A percentile compares a stretch with the other conserved stretches of the same genome.
phyloP scores from a whole-genome alignment of 1,284 basidiomycete species.

The Schizophyllum commune region DNA sequence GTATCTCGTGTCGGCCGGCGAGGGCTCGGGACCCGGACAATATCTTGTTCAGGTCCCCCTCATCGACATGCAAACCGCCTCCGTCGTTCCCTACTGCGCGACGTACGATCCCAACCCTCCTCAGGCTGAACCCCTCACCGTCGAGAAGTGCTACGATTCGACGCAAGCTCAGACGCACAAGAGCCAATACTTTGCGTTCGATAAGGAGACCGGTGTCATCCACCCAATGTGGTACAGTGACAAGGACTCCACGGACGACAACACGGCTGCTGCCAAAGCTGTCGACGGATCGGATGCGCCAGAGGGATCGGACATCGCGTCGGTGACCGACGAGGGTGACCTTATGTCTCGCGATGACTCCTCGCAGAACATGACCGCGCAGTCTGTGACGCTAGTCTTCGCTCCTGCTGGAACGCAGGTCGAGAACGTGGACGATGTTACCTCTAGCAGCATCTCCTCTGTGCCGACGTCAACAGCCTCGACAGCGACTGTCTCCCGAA shows the following conservation, averaged over 20 bases:
- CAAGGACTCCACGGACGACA: constrained; percentile 13
- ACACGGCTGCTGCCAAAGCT: background rate
- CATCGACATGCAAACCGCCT: constrained; percentile 30
- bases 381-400: constrained; percentile 37
- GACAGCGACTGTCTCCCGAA: background rate
- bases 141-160: constrained; percentile 32
- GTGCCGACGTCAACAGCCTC: background rate
- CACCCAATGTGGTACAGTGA: constrained; percentile 42
- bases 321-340: background rate
- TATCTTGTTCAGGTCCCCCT: constrained; percentile 34
- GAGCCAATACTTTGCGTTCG: constrained; percentile 56
- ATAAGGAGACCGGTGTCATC: constrained; percentile 37
- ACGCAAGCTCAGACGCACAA: constrained; percentile 21
- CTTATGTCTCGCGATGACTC: constrained; percentile 5
- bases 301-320: background rate
- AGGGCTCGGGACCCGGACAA: constrained; percentile 9
- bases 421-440: background rate
- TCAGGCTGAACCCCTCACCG: constrained; percentile 39
- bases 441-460: background rate
- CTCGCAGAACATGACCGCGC: constrained; percentile 5
- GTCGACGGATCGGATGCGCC: constrained; percentile 1
- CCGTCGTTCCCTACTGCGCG: constrained; percentile 42
- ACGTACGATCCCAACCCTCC: constrained; percentile 51
- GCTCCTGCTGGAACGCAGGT: constrained; percentile 25
- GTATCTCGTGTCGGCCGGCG: constrained; percentile 27